Evolutionary conservation across 345 rosid genomes (phyloP).

Genomic region (Viola odorata): DNA sequence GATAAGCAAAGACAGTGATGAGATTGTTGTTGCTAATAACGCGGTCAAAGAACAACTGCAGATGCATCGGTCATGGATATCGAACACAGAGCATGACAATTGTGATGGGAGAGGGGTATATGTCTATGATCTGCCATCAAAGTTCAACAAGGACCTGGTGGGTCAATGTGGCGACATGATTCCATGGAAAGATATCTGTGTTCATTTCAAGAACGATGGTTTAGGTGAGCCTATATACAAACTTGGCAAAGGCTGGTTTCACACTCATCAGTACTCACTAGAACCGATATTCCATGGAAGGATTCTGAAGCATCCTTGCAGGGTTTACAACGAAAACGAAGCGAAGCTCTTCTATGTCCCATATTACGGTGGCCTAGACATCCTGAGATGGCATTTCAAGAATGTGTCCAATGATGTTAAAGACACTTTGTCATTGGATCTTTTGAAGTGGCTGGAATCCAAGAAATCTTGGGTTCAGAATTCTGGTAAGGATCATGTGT

Average conservation of each 20-base stretch:
- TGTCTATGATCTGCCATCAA: conserved; percentile 72
- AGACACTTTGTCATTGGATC: conserved; percentile 46
- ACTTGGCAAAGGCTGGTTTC: conserved; percentile 62
- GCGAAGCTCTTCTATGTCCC: conserved; percentile 84
- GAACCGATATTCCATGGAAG: conserved; percentile 74
- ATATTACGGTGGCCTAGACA: conserved; percentile 70
- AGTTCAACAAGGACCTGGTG: conserved; percentile 71
- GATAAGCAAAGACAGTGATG: conserved; percentile 13
- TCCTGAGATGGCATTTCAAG: conserved; percentile 86
- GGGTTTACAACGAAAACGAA: conserved; percentile 54
- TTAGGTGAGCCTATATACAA: conserved; percentile 51
- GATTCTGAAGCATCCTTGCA: conserved; percentile 69
- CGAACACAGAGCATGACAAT: conserved; percentile 7
- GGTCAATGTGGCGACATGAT: conserved; percentile 73
- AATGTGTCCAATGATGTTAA: conserved; percentile 68
- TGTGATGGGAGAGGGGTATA: conserved; percentile 58
- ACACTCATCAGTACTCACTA: conserved; percentile 67
- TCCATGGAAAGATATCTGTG: conserved; percentile 65
- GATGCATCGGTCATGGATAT: conserved; percentile 59
- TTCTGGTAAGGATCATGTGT: conserved; percentile 74
- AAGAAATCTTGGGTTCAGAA: conserved; percentile 46
- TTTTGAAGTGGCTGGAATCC: conserved; percentile 64
- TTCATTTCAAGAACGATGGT: conserved; percentile 48
- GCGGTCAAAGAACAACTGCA: conserved; percentile 38
- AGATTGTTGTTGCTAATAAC: conserved; percentile 37